Percentiles rank a stretch among this genome's conserved stretches.
Evolutionary conservation across 176 grass and related monocot genomes (phyloP).

Genomic region (Coix lacrymajobi): DNA sequence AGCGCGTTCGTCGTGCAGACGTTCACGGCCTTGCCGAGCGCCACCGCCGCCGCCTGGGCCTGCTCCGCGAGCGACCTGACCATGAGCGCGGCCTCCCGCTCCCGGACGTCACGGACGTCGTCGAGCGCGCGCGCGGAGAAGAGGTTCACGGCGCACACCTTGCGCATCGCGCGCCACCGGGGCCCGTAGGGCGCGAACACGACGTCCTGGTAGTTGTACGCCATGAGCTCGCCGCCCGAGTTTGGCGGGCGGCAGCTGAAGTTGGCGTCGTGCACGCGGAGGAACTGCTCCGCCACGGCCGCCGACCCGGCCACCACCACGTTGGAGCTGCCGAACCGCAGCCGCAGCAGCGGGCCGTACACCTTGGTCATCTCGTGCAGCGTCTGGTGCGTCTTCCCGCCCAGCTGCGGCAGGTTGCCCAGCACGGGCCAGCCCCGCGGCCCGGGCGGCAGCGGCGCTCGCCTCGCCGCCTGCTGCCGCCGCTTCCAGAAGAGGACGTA

Average conservation of each 20-base stretch:
- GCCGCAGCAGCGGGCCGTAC: constrained; percentile 61
- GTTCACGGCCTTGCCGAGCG: constrained; percentile 45
- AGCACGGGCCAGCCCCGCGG: constrained; percentile 70
- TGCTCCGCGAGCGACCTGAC: neutral
- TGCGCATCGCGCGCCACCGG: constrained; percentile 65
- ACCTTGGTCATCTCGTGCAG: constrained; percentile 28
- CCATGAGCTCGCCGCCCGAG: constrained; percentile 77
- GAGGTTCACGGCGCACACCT: constrained; percentile 56
- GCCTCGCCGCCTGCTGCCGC: neutral
- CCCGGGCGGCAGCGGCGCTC: constrained; percentile 40
- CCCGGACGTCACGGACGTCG: constrained; percentile 35
- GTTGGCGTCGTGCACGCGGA: constrained; percentile 61
- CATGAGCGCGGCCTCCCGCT: constrained; percentile 41
- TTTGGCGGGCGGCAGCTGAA: constrained; percentile 65
- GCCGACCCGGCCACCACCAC: constrained; percentile 69
- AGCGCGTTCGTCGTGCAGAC: constrained; percentile 66
- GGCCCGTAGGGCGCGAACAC: constrained; percentile 79
- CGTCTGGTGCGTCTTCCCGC: constrained; percentile 64
- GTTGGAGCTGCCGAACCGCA: constrained; percentile 51
- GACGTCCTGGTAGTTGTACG: constrained; percentile 88
- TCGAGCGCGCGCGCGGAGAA: constrained; percentile 59
- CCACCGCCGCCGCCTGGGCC: neutral
- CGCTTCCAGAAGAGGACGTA: neutral
- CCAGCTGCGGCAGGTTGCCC: constrained; percentile 73
- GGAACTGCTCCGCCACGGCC: constrained; percentile 39